Evolutionary conservation across 139 green algal genomes (phyloP).

Genomic region (Tetradesmus obliquus): DNA sequence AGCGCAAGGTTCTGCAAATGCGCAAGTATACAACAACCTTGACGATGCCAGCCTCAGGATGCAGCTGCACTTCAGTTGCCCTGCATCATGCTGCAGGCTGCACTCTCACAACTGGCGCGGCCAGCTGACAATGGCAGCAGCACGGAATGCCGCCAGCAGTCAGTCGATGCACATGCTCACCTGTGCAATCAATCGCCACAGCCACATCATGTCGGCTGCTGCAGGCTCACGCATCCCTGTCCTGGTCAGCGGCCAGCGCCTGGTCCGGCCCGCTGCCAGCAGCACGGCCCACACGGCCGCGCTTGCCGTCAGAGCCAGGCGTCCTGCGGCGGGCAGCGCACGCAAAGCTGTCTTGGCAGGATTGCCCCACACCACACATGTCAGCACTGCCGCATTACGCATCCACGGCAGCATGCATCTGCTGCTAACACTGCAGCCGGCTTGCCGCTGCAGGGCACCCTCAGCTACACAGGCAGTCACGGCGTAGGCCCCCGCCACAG

Average conservation of each 20-base stretch:
- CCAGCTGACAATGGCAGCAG: no score
- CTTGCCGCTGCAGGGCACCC: neutral
- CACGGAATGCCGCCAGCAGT: neutral
- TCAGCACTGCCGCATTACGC: no score
- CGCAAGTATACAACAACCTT: no score
- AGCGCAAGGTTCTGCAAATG: no score
- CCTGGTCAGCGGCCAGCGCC: slow-evolving; percentile 10
- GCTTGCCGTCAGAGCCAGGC: neutral
- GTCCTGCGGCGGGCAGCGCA: neutral
- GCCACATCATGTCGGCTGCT: neutral
- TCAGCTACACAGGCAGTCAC: neutral
- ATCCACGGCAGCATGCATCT: no score
- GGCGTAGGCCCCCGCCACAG: neutral
- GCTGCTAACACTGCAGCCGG: neutral
- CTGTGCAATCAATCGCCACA: neutral
- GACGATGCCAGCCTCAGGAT: neutral
- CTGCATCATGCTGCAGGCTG: neutral
- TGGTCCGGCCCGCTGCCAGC: neutral
- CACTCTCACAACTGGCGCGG: neutral
- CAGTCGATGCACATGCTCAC: neutral
- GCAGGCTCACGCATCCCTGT: neutral
- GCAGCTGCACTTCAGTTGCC: neutral
- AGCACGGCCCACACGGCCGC: no score
- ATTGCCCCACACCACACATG: no score
- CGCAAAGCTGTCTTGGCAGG: neutral